Percentiles rank a stretch among this genome's conserved stretches.
These are phyloP conservation scores for Usnea hakonensis DNA, from an alignment of 495 filamentous ascomycete genomes.

Conservation along the genomic window DNA sequence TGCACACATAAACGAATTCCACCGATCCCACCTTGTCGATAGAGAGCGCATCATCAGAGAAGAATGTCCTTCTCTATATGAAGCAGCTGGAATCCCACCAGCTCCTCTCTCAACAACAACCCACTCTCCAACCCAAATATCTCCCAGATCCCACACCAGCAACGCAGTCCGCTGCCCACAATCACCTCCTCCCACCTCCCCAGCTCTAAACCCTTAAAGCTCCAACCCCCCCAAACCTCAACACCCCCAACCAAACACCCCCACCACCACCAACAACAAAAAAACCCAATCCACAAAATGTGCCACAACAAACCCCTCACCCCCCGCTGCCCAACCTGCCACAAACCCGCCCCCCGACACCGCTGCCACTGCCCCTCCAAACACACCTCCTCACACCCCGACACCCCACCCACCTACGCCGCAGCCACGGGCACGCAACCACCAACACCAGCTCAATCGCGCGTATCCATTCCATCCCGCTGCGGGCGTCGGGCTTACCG, in stretches of 20 bases:
- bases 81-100: background rate
- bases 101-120: background rate
- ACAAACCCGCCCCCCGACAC: background rate
- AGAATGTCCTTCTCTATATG: background rate
- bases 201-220: background rate
- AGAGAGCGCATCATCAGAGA: background rate
- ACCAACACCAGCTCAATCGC: background rate
- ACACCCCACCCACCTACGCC: background rate
- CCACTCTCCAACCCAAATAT: too few relatives aligned
- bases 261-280: too few relatives aligned
- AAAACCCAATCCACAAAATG: background rate
- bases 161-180: too few relatives aligned
- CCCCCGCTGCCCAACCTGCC: background rate
- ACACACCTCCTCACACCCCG: background rate
- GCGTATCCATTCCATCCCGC: background rate
- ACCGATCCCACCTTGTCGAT: background rate
- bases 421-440: background rate
- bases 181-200: too few relatives aligned
- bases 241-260: background rate
- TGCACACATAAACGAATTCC: background rate
- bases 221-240: background rate
- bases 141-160: too few relatives aligned
- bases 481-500: background rate
- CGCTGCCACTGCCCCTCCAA: constrained; percentile 2
- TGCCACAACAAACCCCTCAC: background rate